Conservation (phyloP, 495 filamentous ascomycete genomes). For the Mytilinidion resinicola region DNA sequence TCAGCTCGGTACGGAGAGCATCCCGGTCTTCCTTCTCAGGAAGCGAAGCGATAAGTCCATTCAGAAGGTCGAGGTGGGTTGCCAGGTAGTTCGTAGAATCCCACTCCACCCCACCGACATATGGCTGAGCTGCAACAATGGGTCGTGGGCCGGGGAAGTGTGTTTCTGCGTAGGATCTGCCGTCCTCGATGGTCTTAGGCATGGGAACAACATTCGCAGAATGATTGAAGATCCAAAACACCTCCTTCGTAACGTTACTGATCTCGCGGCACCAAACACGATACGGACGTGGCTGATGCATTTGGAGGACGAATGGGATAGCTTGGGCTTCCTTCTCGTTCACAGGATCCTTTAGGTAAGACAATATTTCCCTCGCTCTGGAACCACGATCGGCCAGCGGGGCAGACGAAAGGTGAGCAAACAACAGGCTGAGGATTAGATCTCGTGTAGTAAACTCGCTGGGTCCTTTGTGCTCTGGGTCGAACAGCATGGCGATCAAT, state of each 20-base stretch:
- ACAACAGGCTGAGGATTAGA: conserved; percentile 78
- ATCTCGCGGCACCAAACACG: conserved; percentile 91
- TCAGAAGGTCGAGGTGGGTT: conserved; percentile 84
- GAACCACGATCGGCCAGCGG: conserved; percentile 48
- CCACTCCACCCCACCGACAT: conserved; percentile 98
- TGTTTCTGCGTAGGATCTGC: conserved; percentile 49
- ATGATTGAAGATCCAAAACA: conserved; percentile 99
- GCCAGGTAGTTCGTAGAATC: conserved; percentile 95
- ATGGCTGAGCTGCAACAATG: conserved; percentile 89
- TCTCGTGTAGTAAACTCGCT: conserved; percentile 89
- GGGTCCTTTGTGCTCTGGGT: conserved; percentile 93
- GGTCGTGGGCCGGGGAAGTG: conserved; percentile 86
- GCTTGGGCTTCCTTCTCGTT: conserved; percentile 68
- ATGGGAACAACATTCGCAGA: conserved; percentile 79
- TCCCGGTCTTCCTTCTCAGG: conserved; percentile 70
- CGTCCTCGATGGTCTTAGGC: conserved; percentile 21
- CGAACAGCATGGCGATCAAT: conserved; percentile 82
- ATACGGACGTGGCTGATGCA: conserved; percentile 82
- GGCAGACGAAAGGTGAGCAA: conserved; percentile 68
- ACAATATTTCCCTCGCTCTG: conserved; percentile 62
- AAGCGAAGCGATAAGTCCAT: conserved; percentile 81
- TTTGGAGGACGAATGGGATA: conserved; percentile 78
- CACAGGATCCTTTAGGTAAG: conserved; percentile 74
- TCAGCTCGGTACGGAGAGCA: conserved; percentile 64
- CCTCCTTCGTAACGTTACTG: conserved; percentile 88